phyloP scores from a whole-genome alignment of 2,329 filamentous ascomycete species.

The Neofusicoccum sp. region DNA sequence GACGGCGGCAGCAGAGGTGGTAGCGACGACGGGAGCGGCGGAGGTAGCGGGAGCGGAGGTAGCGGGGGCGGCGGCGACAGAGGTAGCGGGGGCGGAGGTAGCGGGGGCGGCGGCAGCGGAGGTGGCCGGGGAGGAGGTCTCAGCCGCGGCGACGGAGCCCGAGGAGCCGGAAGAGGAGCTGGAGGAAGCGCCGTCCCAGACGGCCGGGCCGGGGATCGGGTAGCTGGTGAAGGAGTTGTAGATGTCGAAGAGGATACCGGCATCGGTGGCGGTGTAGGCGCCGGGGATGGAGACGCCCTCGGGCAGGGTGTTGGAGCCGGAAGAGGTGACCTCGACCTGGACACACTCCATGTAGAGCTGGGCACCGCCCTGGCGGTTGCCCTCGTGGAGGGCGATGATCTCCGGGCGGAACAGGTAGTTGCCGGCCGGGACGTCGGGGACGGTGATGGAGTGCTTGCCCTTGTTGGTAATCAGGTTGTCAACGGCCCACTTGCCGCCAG shows the following conservation, averaged over 20 bases:
- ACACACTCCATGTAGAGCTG: slow-evolving; percentile 48
- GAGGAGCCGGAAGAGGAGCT: not conserved
- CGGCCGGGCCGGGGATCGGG: slow-evolving; percentile 44
- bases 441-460: slow-evolving; percentile 43
- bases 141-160: slow-evolving; percentile 19
- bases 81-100: slow-evolving; percentile 19
- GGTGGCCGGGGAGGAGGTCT: slow-evolving; percentile 24
- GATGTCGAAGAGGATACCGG: slow-evolving; percentile 44
- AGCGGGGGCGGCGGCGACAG: not conserved
- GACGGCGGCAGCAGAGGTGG: slow-evolving; percentile 22
- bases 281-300: slow-evolving; percentile 48
- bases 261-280: slow-evolving; percentile 39
- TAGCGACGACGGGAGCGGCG: slow-evolving; percentile 19
- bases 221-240: slow-evolving; percentile 39
- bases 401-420: slow-evolving; percentile 46
- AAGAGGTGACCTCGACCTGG: slow-evolving; percentile 19
- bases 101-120: slow-evolving; percentile 21
- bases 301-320: slow-evolving; percentile 27
- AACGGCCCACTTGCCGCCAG: slow-evolving; percentile 39
- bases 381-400: slow-evolving; percentile 47
- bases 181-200: slow-evolving; percentile 34
- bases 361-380: slow-evolving; percentile 34
- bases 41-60: slow-evolving; percentile 22
- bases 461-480: slow-evolving; percentile 42
- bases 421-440: slow-evolving; percentile 41